Evolutionary conservation across 805 yeast genomes (phyloP).

Genomic region (Candida orba): DNA sequence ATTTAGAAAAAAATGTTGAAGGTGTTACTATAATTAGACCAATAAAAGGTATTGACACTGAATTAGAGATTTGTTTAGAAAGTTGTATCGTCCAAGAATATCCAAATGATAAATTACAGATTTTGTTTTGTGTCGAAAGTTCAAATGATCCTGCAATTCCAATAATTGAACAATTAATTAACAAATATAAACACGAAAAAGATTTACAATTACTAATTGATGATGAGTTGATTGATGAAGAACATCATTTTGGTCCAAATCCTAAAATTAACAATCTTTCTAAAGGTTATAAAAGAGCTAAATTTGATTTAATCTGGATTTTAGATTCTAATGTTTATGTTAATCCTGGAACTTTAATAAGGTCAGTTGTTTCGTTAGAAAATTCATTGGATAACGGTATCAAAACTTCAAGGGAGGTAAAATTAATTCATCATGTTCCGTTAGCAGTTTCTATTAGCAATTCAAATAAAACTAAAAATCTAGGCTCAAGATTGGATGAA

Average conservation of each 20-base stretch:
- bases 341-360: slow-evolving; percentile 49
- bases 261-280: slow-evolving; percentile 84
- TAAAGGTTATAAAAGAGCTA: slow-evolving; percentile 67
- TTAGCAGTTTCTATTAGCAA: slow-evolving; percentile 40
- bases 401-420: slow-evolving; percentile 36
- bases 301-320: slow-evolving; percentile 73
- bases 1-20: slow-evolving; percentile 33
- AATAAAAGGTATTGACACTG: slow-evolving; percentile 77
- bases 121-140: slow-evolving; percentile 70
- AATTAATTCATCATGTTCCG: slow-evolving; percentile 79
- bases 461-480: slow-evolving; percentile 8
- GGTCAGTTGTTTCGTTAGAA: slow-evolving; percentile 51
- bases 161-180: slow-evolving; percentile 42
- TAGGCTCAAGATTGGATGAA: slow-evolving; percentile 73
- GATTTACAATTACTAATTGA: slow-evolving; percentile 49
- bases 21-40: slow-evolving; percentile 80
- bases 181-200: slow-evolving; percentile 48
- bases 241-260: slow-evolving; percentile 62
- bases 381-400: slow-evolving; percentile 47
- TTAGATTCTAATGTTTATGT: slow-evolving; percentile 85
- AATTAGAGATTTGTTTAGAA: slow-evolving; percentile 57
- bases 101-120: slow-evolving; percentile 52
- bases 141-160: slow-evolving; percentile 57
- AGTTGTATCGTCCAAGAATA: slow-evolving; percentile 64
- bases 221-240: slow-evolving; percentile 29